Evolutionary conservation across 1,284 basidiomycete genomes (phyloP).

Genomic region (Gymnopus androsaceus): DNA sequence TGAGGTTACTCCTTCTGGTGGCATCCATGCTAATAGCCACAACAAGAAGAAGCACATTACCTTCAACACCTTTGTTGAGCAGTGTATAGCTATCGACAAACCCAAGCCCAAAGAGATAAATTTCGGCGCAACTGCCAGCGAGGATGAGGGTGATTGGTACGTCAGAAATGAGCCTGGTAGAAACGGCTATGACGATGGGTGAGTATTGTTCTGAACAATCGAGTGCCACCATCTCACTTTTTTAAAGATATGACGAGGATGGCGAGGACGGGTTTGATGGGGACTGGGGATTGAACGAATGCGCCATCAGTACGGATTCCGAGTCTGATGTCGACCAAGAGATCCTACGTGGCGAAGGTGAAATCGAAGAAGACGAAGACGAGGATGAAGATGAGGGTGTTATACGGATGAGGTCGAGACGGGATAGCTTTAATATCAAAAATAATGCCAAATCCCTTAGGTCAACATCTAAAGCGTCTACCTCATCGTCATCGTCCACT

Average conservation of each 20-base stretch:
- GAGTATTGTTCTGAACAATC: conserved; percentile 35
- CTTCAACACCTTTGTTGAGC: conserved; percentile 98
- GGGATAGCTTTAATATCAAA: conserved; percentile 29
- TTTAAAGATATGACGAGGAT: conserved; percentile 62
- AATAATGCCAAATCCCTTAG: conserved; percentile 25
- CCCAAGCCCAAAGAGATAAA: conserved; percentile 35
- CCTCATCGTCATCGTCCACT: conserved; percentile 37
- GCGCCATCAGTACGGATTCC: conserved; percentile 23
- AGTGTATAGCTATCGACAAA: conserved; percentile 92
- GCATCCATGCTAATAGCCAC: conserved; percentile 32
- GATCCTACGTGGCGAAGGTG: too few relatives aligned
- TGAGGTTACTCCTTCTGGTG: conserved; percentile 10
- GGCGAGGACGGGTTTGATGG: conserved; percentile 48
- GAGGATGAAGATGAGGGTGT: conserved; percentile 61
- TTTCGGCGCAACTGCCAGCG: conserved; percentile 19
- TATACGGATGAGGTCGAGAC: conserved; percentile 61
- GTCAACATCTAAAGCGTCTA: conserved; percentile 39
- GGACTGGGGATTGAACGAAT: conserved; percentile 18
- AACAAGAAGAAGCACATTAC: conserved; percentile 81
- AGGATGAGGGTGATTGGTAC: conserved; percentile 16
- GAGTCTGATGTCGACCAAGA: conserved; percentile 18
- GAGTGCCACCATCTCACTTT: conserved; percentile 1
- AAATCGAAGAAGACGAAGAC: conserved; percentile 30
- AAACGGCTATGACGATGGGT: conserved; percentile 64
- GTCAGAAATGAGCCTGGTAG: conserved; percentile 16